Evolutionary conservation across 192 early-diverging fungal genomes (phyloP).

Genomic region (Gorgonomyces haynaldii): DNA sequence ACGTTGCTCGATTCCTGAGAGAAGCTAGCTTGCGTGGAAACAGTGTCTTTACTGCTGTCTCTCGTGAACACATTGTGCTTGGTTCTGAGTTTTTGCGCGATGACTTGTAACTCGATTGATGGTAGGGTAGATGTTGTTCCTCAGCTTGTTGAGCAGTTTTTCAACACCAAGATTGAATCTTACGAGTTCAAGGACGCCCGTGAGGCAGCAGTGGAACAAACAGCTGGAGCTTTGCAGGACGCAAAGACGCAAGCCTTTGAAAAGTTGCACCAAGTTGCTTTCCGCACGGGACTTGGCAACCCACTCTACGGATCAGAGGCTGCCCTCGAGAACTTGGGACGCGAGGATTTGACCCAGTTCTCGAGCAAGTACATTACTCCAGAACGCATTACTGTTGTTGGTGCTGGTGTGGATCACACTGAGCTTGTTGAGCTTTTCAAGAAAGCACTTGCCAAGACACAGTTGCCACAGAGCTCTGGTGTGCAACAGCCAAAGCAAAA

Average conservation of each 20-base stretch:
- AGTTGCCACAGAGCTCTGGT: conserved; percentile 12
- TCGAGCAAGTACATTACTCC: conserved; percentile 57
- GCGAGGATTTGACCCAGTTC: conserved; percentile 61
- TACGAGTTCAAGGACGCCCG: conserved; percentile 77
- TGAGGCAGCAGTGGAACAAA: conserved; percentile 51
- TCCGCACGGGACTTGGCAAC: conserved; percentile 91
- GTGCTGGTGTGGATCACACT: conserved; percentile 64
- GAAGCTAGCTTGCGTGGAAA: conserved; percentile 88
- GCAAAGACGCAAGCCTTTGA: conserved; percentile 60
- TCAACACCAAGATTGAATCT: conserved; percentile 65
- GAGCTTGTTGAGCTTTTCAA: conserved; percentile 58
- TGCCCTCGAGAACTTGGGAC: conserved; percentile 43
- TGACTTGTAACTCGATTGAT: conserved; percentile 60
- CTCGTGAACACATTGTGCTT: conserved; percentile 73
- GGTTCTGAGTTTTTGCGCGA: conserved; percentile 83
- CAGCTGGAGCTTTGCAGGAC: conserved; percentile 47
- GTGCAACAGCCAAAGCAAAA: conserved; percentile 32
- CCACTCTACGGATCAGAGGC: conserved; percentile 70
- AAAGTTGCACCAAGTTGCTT: conserved; percentile 77
- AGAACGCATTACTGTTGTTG: conserved; percentile 74
- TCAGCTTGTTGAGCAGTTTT: conserved; percentile 61
- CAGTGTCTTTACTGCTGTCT: conserved; percentile 64
- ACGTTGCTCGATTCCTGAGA: conserved; percentile 73
- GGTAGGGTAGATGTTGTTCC: conserved; percentile 69
- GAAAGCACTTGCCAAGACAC: conserved; percentile 37